These are phyloP conservation scores for Anaeromyces robustus DNA, from an alignment of 192 early-diverging fungal genomes.

Conservation along the genomic window DNA sequence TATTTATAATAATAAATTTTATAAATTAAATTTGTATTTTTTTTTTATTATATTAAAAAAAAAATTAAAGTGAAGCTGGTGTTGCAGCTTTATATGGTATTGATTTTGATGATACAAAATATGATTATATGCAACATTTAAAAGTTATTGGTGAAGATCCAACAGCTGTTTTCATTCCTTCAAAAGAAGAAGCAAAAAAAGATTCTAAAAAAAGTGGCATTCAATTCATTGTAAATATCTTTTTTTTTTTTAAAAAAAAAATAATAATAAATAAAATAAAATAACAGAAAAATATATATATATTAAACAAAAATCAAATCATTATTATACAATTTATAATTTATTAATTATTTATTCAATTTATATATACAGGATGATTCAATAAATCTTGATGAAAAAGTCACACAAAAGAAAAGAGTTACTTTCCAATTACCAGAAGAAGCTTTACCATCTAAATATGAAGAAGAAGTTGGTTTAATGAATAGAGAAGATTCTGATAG, in stretches of 20 bases:
- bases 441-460: conserved; percentile 54
- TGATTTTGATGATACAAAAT: conserved; percentile 77
- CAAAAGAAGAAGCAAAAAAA: conserved; percentile 23
- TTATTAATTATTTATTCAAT: no score
- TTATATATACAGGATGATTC: conserved; percentile 13
- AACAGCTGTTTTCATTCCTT: conserved; percentile 54
- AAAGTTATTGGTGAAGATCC: conserved; percentile 56
- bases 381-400: not conserved
- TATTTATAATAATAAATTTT: no score
- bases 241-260: conserved; percentile 5
- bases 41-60: conserved; percentile 11
- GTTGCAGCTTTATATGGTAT: conserved; percentile 78
- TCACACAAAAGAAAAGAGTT: conserved; percentile 12
- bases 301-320: no score
- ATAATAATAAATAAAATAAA: conserved; percentile 13
- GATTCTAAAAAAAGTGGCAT: conserved; percentile 27
- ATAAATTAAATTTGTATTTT: no score
- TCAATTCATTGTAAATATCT: conserved; percentile 14
- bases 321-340: no score
- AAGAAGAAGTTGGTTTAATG: conserved; percentile 53
- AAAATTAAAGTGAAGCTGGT: conserved; percentile 29
- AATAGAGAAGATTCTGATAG: conserved; percentile 34
- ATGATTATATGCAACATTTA: conserved; percentile 91
- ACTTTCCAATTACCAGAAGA: conserved; percentile 50
- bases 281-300: no score